Conservation (phyloP, 306 rosid genomes). For the Psophocarpus tetragonolobus region DNA sequence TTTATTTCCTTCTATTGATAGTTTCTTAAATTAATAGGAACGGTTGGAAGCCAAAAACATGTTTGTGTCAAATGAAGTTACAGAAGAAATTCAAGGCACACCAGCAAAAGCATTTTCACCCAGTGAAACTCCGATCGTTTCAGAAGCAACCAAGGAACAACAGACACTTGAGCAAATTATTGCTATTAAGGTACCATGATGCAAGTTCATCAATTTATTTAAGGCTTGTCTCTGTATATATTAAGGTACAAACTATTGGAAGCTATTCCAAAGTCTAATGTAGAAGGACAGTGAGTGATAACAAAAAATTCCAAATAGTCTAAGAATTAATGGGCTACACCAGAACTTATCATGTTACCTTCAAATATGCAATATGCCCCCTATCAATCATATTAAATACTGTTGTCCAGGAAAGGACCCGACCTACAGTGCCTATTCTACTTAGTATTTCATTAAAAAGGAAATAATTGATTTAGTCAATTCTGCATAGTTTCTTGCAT, state of each 20-base stretch:
- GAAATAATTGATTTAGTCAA: background rate
- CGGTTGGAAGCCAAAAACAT: slow-evolving; percentile 77
- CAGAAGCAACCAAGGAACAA: slow-evolving; percentile 78
- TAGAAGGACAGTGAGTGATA: no score
- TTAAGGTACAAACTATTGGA: background rate
- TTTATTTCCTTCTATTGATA: slow-evolving; percentile 15
- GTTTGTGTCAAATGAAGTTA: slow-evolving; percentile 68
- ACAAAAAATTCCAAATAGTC: background rate
- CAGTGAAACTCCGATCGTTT: slow-evolving; percentile 49
- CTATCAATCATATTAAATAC: background rate
- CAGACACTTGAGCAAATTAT: slow-evolving; percentile 84
- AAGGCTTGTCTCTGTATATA: background rate
- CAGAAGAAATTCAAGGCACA: slow-evolving; percentile 68
- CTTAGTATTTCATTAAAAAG: background rate
- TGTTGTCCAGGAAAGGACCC: background rate
- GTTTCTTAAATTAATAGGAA: slow-evolving; percentile 54
- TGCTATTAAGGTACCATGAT: slow-evolving; percentile 76
- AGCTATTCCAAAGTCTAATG: background rate
- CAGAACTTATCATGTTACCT: background rate
- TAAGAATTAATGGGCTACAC: background rate
- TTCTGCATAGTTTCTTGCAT: background rate
- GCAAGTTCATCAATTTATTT: background rate
- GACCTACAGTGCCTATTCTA: background rate
- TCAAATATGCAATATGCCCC: background rate
- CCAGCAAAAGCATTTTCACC: slow-evolving; percentile 46